Evolutionary conservation across 208 protist genomes (phyloP), one percentile per base, ranked within the genome.

Genomic region (Wallacemonas sp.): DNA sequence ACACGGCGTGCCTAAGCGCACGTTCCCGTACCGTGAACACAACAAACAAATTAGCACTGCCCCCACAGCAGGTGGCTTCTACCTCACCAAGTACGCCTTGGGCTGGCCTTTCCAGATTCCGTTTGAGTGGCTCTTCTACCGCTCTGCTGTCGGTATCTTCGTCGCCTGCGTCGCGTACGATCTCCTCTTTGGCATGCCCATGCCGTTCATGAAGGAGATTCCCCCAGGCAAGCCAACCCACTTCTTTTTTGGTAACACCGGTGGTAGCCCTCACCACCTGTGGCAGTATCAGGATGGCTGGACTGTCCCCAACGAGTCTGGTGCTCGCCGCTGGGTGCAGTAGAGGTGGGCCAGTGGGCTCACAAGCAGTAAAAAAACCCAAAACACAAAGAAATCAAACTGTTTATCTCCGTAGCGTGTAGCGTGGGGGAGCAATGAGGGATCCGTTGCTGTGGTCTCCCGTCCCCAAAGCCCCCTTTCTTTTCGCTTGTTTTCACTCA

Each of bases 251-350:
- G 86, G 88, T 32, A 96, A 96, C 55, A 36, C 81, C 0, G 91
- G 85, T 29, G 91, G 91, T 33, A 70, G 77, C 22, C 91, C 91
- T 31, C 91, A 96, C 66, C 86, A 93, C 57, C 75, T 96, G 23
- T 96, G 91, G 91, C 79, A 93, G 55, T 92, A 85, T 69, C 91
- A 96, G 68, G 91, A 96, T 62, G 91, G 91, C 36, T 96, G 91
- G 88, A 84, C 65, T n/a, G 86, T 96, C 57, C 91, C 85, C 20
- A 96, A 96, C 76, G 87, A 89, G 81, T 93, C 86, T 39, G 91
- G 91, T 41, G 91, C 76, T 1, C 81, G 84, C 12, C 80, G 91
- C 22, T 96, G 87, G 86, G 62, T 66, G 2, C 81, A 89, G 23
- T 95, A 88, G n/a, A n/a, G n/a, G n/a, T n/a, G n/a, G n/a, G n/a